Percentiles rank a stretch among this genome's conserved stretches.
phyloP scores from a whole-genome alignment of 2,329 filamentous ascomycete genomes.

The Colletotrichum sp. region DNA sequence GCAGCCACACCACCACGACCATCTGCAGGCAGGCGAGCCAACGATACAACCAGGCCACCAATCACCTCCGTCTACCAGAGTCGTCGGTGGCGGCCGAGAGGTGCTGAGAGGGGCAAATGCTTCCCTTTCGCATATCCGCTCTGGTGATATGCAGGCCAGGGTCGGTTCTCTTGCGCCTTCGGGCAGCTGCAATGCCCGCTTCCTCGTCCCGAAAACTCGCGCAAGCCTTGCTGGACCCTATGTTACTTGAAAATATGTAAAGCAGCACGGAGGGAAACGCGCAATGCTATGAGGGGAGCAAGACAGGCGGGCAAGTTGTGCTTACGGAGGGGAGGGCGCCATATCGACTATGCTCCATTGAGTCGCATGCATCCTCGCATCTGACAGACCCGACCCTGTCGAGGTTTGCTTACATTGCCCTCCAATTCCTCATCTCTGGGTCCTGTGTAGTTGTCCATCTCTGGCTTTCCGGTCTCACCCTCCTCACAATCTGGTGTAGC shows the following conservation, averaged over 20 bases:
- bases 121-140: not conserved
- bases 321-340: not conserved
- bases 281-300: no score
- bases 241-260: no score
- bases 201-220: not conserved
- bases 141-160: not conserved
- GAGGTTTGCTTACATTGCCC: not conserved
- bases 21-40: not conserved
- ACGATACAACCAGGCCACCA: not conserved
- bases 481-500: not conserved
- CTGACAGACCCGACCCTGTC: not conserved
- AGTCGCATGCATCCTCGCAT: not conserved
- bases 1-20: not conserved
- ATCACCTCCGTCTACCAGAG: not conserved
- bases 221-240: not conserved
- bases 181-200: not conserved
- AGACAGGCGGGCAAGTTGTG: not conserved
- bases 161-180: not conserved
- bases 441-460: not conserved
- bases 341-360: not conserved
- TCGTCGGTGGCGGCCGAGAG: not conserved
- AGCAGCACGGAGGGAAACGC: no score
- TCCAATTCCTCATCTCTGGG: not conserved
- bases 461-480: not conserved
- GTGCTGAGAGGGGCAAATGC: not conserved